Evolutionary conservation across 371 early-diverging fungal species (phyloP), one percentile per base, ranked within the genome.

Genomic region (Umbelopsis sp.): DNA sequence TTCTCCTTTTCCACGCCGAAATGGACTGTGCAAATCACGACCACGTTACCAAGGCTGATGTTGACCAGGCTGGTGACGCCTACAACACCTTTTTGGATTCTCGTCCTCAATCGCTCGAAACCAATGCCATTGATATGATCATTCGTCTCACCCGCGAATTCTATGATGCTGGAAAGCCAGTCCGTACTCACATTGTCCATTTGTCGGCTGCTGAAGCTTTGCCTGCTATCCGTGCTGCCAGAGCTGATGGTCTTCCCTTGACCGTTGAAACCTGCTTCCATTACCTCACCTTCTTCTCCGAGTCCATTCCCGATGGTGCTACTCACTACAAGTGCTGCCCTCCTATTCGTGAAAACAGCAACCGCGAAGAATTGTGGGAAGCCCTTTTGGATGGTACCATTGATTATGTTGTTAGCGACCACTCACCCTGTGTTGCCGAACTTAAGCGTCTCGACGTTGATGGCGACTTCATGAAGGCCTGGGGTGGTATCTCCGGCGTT

Each of bases 281-380:
- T 67, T 93, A 93, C 70, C 81, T 93, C 65, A 84, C 88, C 63
- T 82, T 93, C 62, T 81, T 74, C 62, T 78, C 93, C 8, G 93
- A 92, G 74, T 74, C 74, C n/a, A 88, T 93, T 29, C 89, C 90
- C 24, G 80, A 84, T 50, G 88, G 91, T 64, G 90, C 90, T 22
- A 93, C 93, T 35, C 88, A 92, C 73, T 93, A 85, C 87, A 93
- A 93, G 77, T 93, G 93, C 79, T 92, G 93, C 74, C 93, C 93
- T 63, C 93, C 93, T n/a, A 92, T 93, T 73, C 91, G 93, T 73
- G 85, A 88, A 69, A 78, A 86, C 25, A 74, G 79, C 65, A 93
- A 93, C 79, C 85, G 93, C 51, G 88, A 90, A 32, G 69, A 72
- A 67, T 79, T 93, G 50, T 93, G 93, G 93, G 84, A 82, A 67